Conservation (phyloP, 2,329 filamentous ascomycete genomes). For the Sporothrix variecibatus region DNA sequence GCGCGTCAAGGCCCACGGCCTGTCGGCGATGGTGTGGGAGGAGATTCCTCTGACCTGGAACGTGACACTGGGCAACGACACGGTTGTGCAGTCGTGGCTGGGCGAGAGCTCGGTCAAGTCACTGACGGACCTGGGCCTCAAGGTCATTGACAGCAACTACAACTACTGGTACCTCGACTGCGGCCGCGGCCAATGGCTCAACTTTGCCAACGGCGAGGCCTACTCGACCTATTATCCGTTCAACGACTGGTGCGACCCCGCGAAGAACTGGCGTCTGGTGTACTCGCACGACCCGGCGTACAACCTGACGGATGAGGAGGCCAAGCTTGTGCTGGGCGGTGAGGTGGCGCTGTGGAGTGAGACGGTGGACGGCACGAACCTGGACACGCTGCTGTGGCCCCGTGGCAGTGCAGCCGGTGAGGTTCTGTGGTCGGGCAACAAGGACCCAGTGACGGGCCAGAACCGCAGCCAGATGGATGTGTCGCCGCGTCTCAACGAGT, state of each 20-base stretch:
- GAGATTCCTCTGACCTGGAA: constrained; percentile 82
- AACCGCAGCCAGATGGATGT: constrained; percentile 73
- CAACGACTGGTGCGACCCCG: constrained; percentile 76
- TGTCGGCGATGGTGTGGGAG: constrained; percentile 83
- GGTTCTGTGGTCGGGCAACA: constrained; percentile 75
- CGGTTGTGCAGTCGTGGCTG: constrained; percentile 79
- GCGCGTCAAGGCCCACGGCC: constrained; percentile 61
- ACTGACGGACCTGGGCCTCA: constrained; percentile 64
- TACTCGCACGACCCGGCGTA: constrained; percentile 77
- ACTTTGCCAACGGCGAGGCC: constrained; percentile 61
- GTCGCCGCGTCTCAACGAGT: constrained; percentile 68
- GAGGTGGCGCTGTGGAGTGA: constrained; percentile 84
- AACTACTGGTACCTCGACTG: constrained; percentile 85
- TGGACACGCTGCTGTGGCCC: constrained; percentile 79
- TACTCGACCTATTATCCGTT: constrained; percentile 65
- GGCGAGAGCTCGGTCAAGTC: constrained; percentile 62
- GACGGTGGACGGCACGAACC: constrained; percentile 71
- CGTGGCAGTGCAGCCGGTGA: constrained; percentile 73
- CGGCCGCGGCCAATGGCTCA: constrained; percentile 76
- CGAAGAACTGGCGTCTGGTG: constrained; percentile 78
- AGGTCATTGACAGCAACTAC: constrained; percentile 74
- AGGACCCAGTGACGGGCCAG: constrained; percentile 60
- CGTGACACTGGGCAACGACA: constrained; percentile 67
- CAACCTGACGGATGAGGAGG: constrained; percentile 61
- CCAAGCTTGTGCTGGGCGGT: constrained; percentile 73